phyloP scores from a whole-genome alignment of 225 moss, liverwort and hornwort genomes.

The Pseudisothecium myosuroides region DNA sequence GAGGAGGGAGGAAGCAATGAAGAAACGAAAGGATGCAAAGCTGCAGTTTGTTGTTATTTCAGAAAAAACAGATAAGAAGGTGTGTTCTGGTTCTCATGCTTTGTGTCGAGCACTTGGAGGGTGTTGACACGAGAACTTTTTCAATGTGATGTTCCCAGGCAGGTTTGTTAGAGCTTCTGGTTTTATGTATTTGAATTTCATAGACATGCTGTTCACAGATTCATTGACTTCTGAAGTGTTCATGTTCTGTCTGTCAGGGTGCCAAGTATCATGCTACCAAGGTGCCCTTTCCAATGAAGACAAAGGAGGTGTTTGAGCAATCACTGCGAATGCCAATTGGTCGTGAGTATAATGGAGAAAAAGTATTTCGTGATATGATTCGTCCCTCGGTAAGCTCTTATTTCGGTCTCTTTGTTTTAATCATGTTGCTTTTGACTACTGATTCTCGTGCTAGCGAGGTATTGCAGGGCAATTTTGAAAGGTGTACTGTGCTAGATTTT shows the following conservation, averaged over 20 bases:
- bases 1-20: conserved; percentile 39
- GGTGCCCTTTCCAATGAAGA: conserved; percentile 68
- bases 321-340: conserved; percentile 91
- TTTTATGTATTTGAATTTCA: neutral
- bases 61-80: conserved; percentile 85
- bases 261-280: conserved; percentile 49
- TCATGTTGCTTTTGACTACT: neutral
- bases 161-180: neutral
- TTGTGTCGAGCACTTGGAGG: neutral
- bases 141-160: neutral
- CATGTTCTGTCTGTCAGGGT: conserved; percentile 23
- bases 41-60: conserved; percentile 82
- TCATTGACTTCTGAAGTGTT: neutral
- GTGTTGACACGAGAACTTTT: neutral
- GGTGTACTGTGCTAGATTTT: neutral
- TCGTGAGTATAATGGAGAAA: conserved; percentile 83
- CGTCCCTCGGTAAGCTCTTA: conserved; percentile 61
- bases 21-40: conserved; percentile 69
- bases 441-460: neutral
- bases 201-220: neutral
- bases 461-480: neutral
- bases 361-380: conserved; percentile 84
- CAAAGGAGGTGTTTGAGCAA: conserved; percentile 78
- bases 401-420: neutral
- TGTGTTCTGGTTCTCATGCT: neutral